These are phyloP conservation scores for Spergularia marina DNA, from an alignment of 148 eudicot species.

Conservation along the genomic window DNA sequence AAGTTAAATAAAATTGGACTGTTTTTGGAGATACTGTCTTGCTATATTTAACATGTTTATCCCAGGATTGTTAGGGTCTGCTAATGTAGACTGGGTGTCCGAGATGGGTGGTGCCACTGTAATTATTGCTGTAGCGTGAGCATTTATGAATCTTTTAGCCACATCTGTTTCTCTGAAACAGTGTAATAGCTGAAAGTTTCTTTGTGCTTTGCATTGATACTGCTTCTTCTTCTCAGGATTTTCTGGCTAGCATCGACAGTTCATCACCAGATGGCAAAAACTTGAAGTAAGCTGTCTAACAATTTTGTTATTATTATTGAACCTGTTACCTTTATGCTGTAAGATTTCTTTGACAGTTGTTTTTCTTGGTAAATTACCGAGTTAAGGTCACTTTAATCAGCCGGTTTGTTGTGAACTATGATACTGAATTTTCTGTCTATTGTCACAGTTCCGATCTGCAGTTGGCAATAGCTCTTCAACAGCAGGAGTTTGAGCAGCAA, in stretches of 20 bases:
- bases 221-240: slow-evolving; percentile 47
- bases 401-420: background rate
- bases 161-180: background rate
- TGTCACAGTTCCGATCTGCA: slow-evolving; percentile 79
- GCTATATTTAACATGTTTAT: too few relatives aligned
- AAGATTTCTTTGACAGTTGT: background rate
- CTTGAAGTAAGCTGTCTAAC: slow-evolving; percentile 54
- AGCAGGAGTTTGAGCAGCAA: slow-evolving; percentile 85
- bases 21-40: too few relatives aligned
- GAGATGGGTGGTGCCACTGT: background rate
- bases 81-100: too few relatives aligned
- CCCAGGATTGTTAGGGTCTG: too few relatives aligned
- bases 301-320: background rate
- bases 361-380: background rate
- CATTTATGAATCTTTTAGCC: background rate
- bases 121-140: background rate
- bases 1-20: too few relatives aligned
- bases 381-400: background rate
- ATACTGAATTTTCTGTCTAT: background rate
- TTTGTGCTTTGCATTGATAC: slow-evolving; percentile 9
- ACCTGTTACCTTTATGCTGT: background rate
- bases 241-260: slow-evolving; percentile 61
- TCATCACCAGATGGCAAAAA: slow-evolving; percentile 41
- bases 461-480: slow-evolving; percentile 88
- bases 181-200: background rate